Evolutionary conservation across 2,329 filamentous ascomycete species (phyloP), one percentile per base, ranked within the genome.

Genomic region (Aplosporella prunicola): DNA sequence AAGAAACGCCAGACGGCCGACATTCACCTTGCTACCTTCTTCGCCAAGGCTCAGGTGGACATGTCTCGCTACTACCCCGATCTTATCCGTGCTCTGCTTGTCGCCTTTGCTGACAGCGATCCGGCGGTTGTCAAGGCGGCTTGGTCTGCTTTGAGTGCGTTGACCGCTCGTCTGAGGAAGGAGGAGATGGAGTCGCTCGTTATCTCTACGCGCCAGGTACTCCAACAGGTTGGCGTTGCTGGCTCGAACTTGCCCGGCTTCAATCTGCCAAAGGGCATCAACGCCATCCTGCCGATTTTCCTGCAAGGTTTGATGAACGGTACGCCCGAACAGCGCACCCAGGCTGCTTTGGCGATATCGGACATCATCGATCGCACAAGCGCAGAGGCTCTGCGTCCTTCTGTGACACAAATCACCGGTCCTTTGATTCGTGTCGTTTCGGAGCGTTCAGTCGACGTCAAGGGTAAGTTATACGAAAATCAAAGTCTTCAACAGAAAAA

Each of bases 131-230:
- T 96, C 52, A 93, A 93, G 66, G 75, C 85, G 29, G 78, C 89
- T 15, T 96, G 88, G 88, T 72, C 77, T 38, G 89, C 88, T 5
- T 73, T 98, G 42, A 86, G 68, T 49, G 83, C 84, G 41, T 81
- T 98, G 49, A 95, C 88, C 30, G 88, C 88, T 58, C 81, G 78
- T 50, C 73, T 98, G 44, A 81, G 80, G 55, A 98, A 98, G 61
- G 93, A 98, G 56, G 89, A 96, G 62, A 96, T 98, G 91, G 93
- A 98, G 56, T 78, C 82, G 1, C 71, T 98, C 30, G 87, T 94
- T 13, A 68, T 77, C 37, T 91, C 89, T 1, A 94, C 89, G 2
- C 73, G 89, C 42, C 83, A 93, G 59, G 80, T 84, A 1, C 71
- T 98, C 38, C 79, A 84, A 47, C 85, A 89, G 52, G 83, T 96